Percentiles rank a stretch among this genome's conserved stretches.
These are phyloP conservation scores for Calonectria ilicicola DNA, from an alignment of 2,329 filamentous ascomycete genomes.

Conservation along the genomic window DNA sequence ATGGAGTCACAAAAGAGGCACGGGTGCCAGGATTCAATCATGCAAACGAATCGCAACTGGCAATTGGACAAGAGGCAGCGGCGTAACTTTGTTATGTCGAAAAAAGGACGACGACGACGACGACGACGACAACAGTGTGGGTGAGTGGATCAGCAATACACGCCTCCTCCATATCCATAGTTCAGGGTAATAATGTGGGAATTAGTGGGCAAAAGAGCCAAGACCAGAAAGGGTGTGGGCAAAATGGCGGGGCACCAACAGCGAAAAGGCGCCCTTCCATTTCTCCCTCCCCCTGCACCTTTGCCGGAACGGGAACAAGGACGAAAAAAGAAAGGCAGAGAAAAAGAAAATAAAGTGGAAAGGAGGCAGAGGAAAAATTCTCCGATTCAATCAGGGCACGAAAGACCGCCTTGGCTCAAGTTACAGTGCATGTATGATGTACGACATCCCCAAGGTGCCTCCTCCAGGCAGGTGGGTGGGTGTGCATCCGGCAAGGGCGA, in stretches of 20 bases:
- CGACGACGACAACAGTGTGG: constrained; percentile 6
- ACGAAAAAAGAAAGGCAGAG: constrained; percentile 3
- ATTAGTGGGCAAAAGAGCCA: background rate
- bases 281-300: background rate
- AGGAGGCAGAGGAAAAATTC: constrained; percentile 20
- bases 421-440: constrained; percentile 5
- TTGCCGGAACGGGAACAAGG: constrained; percentile 2
- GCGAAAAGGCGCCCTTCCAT: constrained; percentile 7
- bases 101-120: background rate
- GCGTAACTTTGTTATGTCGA: background rate
- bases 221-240: constrained; percentile 1
- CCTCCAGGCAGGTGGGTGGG: background rate
- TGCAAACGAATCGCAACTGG: background rate
- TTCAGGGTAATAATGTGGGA: constrained; percentile 17
- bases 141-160: background rate
- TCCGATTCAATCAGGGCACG: constrained; percentile 22
- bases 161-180: background rate
- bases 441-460: background rate
- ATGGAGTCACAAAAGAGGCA: constrained; percentile 13
- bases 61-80: constrained; percentile 1
- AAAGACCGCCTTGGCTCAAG: background rate
- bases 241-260: constrained; percentile 8
- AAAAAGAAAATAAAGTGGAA: constrained; percentile 9
- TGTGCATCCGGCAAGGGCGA: background rate
- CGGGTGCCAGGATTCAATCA: constrained; percentile 10